Evolutionary conservation across 2,329 filamentous ascomycete genomes (phyloP), one percentile per base, ranked within the genome.

Genomic region (Sphaerulina populicola): DNA sequence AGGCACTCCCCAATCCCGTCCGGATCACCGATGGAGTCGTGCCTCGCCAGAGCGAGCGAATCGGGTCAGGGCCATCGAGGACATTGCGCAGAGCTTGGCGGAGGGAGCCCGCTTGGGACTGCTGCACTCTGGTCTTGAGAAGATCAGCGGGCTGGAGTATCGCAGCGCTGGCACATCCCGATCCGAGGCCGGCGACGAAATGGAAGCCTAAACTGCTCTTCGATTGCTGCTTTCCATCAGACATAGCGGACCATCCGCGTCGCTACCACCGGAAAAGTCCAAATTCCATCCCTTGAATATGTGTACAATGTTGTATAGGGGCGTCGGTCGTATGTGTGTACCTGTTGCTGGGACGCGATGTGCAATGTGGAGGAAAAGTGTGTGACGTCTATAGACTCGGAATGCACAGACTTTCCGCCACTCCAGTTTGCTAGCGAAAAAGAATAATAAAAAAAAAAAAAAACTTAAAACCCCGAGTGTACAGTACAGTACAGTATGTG

Each of bases 61-160:
- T 73, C 3, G 85, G 83, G 8, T 81, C 73, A 1, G 79, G 79
- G 18, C 79, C 82, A 60, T 74, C 72, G 57, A 85, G 78, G 65
- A 94, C 88, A 31, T 81, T 74, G 62, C 80, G 80, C 54, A 94
- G 73, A 14, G 85, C 86, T 21, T 75, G 72, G 47, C 80, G 69
- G 51, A 97, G 79, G 2, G 88, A 64, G 31, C 61, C 81, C 39
- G 79, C 77, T 44, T 81, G 41, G 7, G 87, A 88, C 69, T 97
- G 93, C 68, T 98, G 93, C 37, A 97, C 83, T 42, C 93, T 85
- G 29, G 93, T 98, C 71, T 98, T 98, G 67, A 98, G 82, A 3
- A 98, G 83, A 71, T 98, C 93, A 64, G 93, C 86, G 23, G 93
- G 93, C 70, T 98, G 93, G 12, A 98, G 80, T 49, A 97, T 82